These are phyloP conservation scores for Ophiostoma ips DNA, from an alignment of 2,329 filamentous ascomycete species.

Conservation along the genomic window DNA sequence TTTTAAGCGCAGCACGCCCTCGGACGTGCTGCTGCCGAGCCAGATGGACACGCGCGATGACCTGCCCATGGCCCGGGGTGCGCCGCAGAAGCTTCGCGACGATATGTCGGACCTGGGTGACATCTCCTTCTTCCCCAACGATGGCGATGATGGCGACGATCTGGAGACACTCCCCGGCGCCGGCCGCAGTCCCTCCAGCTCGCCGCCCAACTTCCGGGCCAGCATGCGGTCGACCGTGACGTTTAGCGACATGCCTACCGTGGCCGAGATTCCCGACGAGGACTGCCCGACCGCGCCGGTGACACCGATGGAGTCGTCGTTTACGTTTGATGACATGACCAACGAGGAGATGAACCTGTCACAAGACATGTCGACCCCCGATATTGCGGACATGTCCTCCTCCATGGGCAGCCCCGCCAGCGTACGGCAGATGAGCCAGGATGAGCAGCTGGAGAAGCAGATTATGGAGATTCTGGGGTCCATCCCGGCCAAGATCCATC, in stretches of 20 bases:
- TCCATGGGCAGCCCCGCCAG: constrained; percentile 15
- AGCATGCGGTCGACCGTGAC: constrained; percentile 26
- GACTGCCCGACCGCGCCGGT: constrained; percentile 25
- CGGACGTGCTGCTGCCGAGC: constrained; percentile 11
- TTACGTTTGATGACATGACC: constrained; percentile 15
- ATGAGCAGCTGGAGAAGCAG: constrained; percentile 63
- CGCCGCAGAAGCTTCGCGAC: constrained; percentile 25
- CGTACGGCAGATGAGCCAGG: constrained; percentile 27
- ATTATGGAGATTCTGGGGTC: constrained; percentile 65
- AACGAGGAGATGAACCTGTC: constrained; percentile 31
- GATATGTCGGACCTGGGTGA: constrained; percentile 30
- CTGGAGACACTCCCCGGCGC: constrained; percentile 4
- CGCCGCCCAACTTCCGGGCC: constrained; percentile 28
- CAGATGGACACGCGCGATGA: background rate
- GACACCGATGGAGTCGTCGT: constrained; percentile 30
- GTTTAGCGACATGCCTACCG: constrained; percentile 32
- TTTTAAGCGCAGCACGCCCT: background rate
- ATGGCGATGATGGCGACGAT: constrained; percentile 17
- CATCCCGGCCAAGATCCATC: constrained; percentile 66
- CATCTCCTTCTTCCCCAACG: constrained; percentile 27
- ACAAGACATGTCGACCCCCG: constrained; percentile 16
- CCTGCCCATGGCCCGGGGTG: constrained; percentile 7
- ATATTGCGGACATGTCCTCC: constrained; percentile 22
- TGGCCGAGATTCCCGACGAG: constrained; percentile 27
- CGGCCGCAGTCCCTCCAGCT: constrained; percentile 31